These are phyloP conservation scores for Tylopilus intermedius DNA, from an alignment of 768 basidiomycete species.

Conservation along the genomic window DNA sequence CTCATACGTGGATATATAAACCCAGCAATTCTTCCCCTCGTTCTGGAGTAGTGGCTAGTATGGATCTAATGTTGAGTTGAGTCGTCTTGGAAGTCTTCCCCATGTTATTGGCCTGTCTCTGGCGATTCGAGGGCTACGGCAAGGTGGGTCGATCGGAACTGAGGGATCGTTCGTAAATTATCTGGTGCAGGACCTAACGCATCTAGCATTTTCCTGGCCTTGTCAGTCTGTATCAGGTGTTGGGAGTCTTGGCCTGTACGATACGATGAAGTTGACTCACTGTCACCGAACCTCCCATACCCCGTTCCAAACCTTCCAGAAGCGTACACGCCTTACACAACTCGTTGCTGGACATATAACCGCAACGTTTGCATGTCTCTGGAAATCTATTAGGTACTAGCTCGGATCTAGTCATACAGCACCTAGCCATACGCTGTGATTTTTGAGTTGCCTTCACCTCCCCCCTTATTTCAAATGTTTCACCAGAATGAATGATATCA, in stretches of 20 bases:
- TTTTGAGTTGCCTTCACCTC: conserved; percentile 83
- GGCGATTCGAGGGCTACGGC: conserved; percentile 39
- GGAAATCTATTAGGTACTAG: neutral
- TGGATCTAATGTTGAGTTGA: conserved; percentile 4
- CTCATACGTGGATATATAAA: neutral
- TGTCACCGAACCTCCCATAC: conserved; percentile 59
- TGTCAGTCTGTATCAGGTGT: conserved; percentile 52
- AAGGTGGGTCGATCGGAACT: conserved; percentile 47
- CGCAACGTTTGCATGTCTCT: conserved; percentile 91
- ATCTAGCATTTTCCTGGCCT: conserved; percentile 57
- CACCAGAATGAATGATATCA: conserved; percentile 95
- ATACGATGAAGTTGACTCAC: conserved; percentile 37
- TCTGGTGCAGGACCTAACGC: conserved; percentile 55
- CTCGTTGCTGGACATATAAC: conserved; percentile 95
- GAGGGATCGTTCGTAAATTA: conserved; percentile 74
- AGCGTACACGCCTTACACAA: conserved; percentile 93
- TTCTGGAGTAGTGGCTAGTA: neutral
- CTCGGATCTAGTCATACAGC: neutral
- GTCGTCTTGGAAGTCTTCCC: neutral
- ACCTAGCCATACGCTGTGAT: conserved; percentile 62
- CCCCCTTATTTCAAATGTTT: conserved; percentile 82
- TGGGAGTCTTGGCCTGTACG: neutral
- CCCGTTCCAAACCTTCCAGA: conserved; percentile 85
- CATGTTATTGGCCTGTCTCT: conserved; percentile 5
- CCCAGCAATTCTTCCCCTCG: neutral